Evolutionary conservation across 306 rosid genomes (phyloP).

Genomic region (Phaseolus lunatus): DNA sequence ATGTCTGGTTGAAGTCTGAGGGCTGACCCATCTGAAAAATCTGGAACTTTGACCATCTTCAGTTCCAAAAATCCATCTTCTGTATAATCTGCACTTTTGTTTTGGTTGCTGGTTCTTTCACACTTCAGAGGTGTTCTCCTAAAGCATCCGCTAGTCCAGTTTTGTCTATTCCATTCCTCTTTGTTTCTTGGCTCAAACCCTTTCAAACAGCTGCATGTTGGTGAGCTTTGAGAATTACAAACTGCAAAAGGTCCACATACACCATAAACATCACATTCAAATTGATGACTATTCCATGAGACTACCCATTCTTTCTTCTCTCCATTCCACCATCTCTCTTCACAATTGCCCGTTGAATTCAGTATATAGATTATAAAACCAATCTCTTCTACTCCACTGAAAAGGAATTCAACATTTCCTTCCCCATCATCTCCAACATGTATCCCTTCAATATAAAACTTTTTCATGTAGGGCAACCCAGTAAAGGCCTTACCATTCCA

Average conservation of each 20-base stretch:
- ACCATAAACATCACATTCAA: constrained; percentile 20
- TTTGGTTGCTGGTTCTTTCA: constrained; percentile 11
- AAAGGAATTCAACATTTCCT: not conserved
- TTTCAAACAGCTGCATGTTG: constrained; percentile 51
- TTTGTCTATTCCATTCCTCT: constrained; percentile 42
- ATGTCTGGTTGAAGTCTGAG: not conserved
- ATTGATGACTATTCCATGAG: not conserved
- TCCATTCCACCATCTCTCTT: not conserved
- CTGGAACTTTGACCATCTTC: constrained; percentile 49
- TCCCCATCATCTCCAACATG: not conserved
- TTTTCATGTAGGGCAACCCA: not conserved
- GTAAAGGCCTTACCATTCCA: not conserved
- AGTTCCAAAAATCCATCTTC: constrained; percentile 50
- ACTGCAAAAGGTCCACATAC: constrained; percentile 15
- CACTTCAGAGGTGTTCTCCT: constrained; percentile 44
- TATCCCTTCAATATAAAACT: not conserved
- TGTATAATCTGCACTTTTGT: not conserved
- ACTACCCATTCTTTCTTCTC: constrained; percentile 25
- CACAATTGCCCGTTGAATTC: not conserved
- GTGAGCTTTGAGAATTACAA: constrained; percentile 1
- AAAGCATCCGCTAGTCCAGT: constrained; percentile 46
- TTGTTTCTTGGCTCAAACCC: constrained; percentile 52
- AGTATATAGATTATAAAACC: not conserved
- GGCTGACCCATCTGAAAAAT: not conserved
- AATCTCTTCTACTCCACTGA: no score